These are phyloP conservation scores for Eimeria necatrix DNA, from an alignment of 169 alveolate genomes.

Conservation along the genomic window DNA sequence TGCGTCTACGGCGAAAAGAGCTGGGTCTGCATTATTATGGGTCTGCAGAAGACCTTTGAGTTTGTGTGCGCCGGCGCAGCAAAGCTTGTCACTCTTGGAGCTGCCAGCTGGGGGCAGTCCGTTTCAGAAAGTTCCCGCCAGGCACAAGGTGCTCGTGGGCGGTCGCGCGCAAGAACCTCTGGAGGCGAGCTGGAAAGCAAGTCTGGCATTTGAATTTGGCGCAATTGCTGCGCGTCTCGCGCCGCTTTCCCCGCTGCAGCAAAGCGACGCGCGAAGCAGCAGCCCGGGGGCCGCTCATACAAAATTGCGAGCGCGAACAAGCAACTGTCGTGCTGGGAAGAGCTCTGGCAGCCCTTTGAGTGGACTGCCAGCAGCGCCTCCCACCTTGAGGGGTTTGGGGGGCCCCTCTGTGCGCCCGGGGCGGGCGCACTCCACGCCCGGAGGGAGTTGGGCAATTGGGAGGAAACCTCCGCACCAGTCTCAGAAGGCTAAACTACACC, in stretches of 20 bases:
- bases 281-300: constrained; percentile 3
- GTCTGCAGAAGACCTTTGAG: constrained; percentile 7
- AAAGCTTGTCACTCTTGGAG: not conserved
- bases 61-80: constrained; percentile 43
- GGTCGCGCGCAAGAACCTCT: too few species aligned
- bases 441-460: not conserved
- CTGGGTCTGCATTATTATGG: constrained; percentile 2
- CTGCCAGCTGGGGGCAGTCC: not conserved
- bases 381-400: constrained; percentile 2
- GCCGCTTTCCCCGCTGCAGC: not conserved
- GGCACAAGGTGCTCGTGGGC: too few species aligned
- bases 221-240: constrained; percentile 11
- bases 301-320: constrained; percentile 2
- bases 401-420: not conserved
- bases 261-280: constrained; percentile 52
- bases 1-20: not conserved
- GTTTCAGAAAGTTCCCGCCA: too few species aligned
- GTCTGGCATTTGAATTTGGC: not conserved
- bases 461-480: too few species aligned
- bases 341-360: not conserved
- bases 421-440: not conserved
- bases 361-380: constrained; percentile 22
- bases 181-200: too few species aligned
- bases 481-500: too few species aligned
- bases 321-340: not conserved